These are phyloP conservation scores for Penicillium corylophilum DNA, from an alignment of 2,329 filamentous ascomycete genomes.

Conservation along the genomic window DNA sequence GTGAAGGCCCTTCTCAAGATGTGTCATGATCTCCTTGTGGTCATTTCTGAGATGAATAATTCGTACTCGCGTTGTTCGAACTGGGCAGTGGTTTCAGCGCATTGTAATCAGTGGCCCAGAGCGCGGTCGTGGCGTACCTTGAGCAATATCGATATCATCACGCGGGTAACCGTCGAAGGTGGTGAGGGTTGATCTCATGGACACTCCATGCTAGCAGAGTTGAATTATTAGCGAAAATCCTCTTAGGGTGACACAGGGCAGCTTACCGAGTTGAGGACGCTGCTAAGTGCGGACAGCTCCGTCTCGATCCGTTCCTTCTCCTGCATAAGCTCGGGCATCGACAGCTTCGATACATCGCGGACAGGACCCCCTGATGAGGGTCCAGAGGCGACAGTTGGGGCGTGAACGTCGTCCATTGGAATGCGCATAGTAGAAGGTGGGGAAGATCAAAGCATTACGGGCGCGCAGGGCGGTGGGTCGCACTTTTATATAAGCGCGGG, in stretches of 20 bases:
- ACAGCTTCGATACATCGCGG: slow-evolving; percentile 66
- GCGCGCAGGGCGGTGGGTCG: slow-evolving; percentile 13
- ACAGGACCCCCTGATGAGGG: slow-evolving; percentile 60
- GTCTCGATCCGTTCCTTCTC: slow-evolving; percentile 83
- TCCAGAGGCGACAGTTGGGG: slow-evolving; percentile 73
- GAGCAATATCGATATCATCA: slow-evolving; percentile 89
- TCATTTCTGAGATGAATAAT: slow-evolving; percentile 91
- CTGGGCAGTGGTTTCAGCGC: slow-evolving; percentile 46
- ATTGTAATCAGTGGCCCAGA: neutral
- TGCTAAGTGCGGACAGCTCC: slow-evolving; percentile 79
- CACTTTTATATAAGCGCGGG: slow-evolving; percentile 19
- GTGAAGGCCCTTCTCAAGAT: slow-evolving; percentile 83
- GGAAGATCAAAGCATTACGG: slow-evolving; percentile 18
- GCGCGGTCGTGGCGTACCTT: slow-evolving; percentile 60
- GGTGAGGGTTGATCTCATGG: slow-evolving; percentile 84
- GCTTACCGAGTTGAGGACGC: slow-evolving; percentile 82
- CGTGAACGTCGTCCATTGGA: slow-evolving; percentile 65
- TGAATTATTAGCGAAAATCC: slow-evolving; percentile 16
- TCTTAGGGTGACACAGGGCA: neutral
- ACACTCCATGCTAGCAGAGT: slow-evolving; percentile 74
- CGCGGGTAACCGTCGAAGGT: slow-evolving; percentile 90
- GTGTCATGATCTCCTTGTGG: slow-evolving; percentile 82
- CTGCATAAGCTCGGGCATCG: slow-evolving; percentile 74
- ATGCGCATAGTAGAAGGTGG: slow-evolving; percentile 48
- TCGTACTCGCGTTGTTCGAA: slow-evolving; percentile 86